Base-by-base conservation (phyloP, 176 grass and related monocot genomes). In the Poa annua region DNA sequence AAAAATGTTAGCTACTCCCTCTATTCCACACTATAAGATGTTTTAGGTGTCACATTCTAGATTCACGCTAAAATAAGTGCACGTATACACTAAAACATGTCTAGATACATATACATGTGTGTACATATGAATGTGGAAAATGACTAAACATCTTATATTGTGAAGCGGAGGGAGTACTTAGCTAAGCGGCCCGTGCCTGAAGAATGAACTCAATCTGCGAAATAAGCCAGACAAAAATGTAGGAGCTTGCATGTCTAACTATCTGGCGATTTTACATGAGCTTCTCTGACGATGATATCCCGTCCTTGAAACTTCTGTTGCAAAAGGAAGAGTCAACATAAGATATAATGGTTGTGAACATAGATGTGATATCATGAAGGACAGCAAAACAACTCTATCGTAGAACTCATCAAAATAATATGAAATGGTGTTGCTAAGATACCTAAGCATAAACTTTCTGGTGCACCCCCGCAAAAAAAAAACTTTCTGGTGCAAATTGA, bases 271-370 rank as follows among this genome's bases (percentile, higher is more conserved):
- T 84, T 80, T 49, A 74, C 73, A 16, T 79, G 79, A 72, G 78
- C 87, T 92, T 81, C 74, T 86, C 88, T 90, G 55, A 95, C 79
- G 8, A 92, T 38, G 36, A 95, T 85, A 54, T 84, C 79, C 53
- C 93, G 84, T 73, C 93, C 93, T 36, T 72, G 57, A 86, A 95
- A 95, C 55, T 71, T 63, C 90, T 95, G 81, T 92, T 76, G 55
- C 48, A 39, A 11, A 76, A 81, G 29, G 32, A 78, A 65, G 19
- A 81, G n/a, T 45, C 26, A 14, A 80, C n/a, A 62, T 66, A 38
- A 85, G 55, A 57, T 4, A 69, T 73, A 75, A 16, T 67, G 56
- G 16, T 32, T 20, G 51, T 22, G 49, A 34, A 60, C 16, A 72
- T 51, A 77, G 57, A 8, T 55, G 39, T 7, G 55, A 57, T 86